These are phyloP conservation scores for Neoscytalidium dimidiatum DNA, from an alignment of 2,329 filamentous ascomycete genomes.

Conservation along the genomic window DNA sequence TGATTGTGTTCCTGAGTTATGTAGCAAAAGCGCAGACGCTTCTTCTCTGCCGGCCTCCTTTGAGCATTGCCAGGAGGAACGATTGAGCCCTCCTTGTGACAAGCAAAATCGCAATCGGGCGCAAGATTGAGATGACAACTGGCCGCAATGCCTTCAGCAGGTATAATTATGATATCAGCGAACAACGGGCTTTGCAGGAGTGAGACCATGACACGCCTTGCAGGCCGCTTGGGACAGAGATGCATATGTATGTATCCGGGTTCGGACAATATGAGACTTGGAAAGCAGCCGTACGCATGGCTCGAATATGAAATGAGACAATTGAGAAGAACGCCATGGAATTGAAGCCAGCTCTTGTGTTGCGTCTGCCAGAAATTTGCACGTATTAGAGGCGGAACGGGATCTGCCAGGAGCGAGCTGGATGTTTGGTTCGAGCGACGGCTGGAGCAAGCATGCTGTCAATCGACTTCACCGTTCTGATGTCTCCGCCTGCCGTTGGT, in stretches of 20 bases:
- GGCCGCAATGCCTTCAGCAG: too few relatives aligned
- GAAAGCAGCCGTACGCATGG: background rate
- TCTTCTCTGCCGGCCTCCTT: too few relatives aligned
- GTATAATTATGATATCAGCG: too few relatives aligned
- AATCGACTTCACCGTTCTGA: constrained; percentile 7
- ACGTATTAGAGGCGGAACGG: background rate
- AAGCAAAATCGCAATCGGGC: too few relatives aligned
- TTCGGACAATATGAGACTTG: too few relatives aligned
- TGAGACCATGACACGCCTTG: background rate
- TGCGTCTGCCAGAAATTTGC: background rate
- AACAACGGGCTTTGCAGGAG: too few relatives aligned
- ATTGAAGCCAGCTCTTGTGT: background rate
- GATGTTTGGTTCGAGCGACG: background rate
- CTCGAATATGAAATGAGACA: too few relatives aligned
- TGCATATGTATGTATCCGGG: background rate
- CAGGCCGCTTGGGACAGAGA: background rate
- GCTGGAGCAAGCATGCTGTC: background rate
- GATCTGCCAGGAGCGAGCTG: background rate
- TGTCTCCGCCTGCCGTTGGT: constrained; percentile 5
- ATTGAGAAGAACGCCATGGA: background rate
- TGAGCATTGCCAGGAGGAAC: too few relatives aligned
- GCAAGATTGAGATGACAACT: too few relatives aligned
- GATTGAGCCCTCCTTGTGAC: too few relatives aligned
- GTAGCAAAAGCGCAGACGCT: too few relatives aligned
- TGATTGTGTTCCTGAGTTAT: too few relatives aligned